These are phyloP conservation scores for Rhizoctonia solani DNA, from an alignment of 1,284 basidiomycete species.

Conservation along the genomic window DNA sequence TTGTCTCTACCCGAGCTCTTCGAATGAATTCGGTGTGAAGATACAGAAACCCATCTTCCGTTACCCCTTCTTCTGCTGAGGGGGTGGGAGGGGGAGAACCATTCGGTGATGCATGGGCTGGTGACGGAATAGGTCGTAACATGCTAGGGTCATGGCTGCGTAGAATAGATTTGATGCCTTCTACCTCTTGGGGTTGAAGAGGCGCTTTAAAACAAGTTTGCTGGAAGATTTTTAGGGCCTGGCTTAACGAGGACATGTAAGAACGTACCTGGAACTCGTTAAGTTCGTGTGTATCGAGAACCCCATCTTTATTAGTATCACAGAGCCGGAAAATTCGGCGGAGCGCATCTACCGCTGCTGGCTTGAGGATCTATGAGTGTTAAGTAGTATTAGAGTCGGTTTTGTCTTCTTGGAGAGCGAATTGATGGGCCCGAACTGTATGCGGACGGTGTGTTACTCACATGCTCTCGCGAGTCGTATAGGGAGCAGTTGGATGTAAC, in stretches of 20 bases:
- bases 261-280: constrained; percentile 90
- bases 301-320: constrained; percentile 91
- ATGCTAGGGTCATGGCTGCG: constrained; percentile 57
- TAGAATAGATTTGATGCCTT: constrained; percentile 88
- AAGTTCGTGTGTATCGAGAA: constrained; percentile 87
- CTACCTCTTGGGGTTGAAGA: constrained; percentile 88
- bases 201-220: constrained; percentile 95
- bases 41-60: constrained; percentile 91
- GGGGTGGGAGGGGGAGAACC: constrained; percentile 40
- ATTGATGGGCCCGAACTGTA: too few relatives aligned
- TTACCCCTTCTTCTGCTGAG: constrained; percentile 63
- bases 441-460: constrained; percentile 50
- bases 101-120: constrained; percentile 35
- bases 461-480: constrained; percentile 96
- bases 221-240: constrained; percentile 43
- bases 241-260: constrained; percentile 14
- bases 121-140: constrained; percentile 44
- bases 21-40: constrained; percentile 98
- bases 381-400: constrained; percentile 45
- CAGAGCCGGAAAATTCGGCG: constrained; percentile 95
- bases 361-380: constrained; percentile 96
- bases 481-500: constrained; percentile 92
- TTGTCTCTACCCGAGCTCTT: constrained; percentile 93
- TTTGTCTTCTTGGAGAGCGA: too few relatives aligned
- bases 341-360: constrained; percentile 86